Conservation (phyloP, 495 filamentous ascomycete genomes). For the Xylaria nigripes region DNA sequence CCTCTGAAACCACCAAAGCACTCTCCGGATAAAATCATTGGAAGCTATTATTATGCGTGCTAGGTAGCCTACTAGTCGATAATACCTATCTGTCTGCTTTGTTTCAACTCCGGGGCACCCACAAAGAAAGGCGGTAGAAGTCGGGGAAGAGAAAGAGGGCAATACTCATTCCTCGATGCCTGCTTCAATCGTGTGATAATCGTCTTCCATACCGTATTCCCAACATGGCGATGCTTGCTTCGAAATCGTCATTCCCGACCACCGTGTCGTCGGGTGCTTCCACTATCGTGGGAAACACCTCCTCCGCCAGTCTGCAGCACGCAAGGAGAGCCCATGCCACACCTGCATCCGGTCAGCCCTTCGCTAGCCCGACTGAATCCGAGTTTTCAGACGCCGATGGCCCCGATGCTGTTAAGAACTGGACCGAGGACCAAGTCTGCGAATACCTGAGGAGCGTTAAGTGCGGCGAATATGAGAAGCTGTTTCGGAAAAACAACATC, state of each 20-base stretch:
- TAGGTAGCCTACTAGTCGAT: conserved; percentile 17
- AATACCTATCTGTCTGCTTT: conserved; percentile 14
- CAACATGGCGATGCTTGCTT: conserved; percentile 76
- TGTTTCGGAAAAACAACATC: conserved; percentile 92
- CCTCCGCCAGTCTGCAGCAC: conserved; percentile 45
- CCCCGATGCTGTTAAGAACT: conserved; percentile 54
- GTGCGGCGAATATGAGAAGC: conserved; percentile 82
- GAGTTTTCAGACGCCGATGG: conserved; percentile 75
- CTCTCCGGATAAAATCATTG: not conserved
- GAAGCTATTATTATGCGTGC: conserved; percentile 1
- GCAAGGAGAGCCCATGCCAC: conserved; percentile 47
- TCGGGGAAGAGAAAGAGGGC: not conserved
- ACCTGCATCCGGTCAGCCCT: conserved; percentile 55
- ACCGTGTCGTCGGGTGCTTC: conserved; percentile 50
- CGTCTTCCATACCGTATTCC: conserved; percentile 2
- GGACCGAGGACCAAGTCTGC: conserved; percentile 87
- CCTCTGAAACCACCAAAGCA: conserved; percentile 10
- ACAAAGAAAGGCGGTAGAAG: conserved; percentile 4
- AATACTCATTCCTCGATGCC: conserved; percentile 18
- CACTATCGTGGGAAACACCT: conserved; percentile 45
- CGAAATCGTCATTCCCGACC: conserved; percentile 67
- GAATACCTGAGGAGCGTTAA: conserved; percentile 87
- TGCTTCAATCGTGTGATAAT: conserved; percentile 10
- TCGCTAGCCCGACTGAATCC: conserved; percentile 83
- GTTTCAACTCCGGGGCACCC: conserved; percentile 4